Conservation (phyloP, 116 monocot species). For the Cymodocea nodosa region DNA sequence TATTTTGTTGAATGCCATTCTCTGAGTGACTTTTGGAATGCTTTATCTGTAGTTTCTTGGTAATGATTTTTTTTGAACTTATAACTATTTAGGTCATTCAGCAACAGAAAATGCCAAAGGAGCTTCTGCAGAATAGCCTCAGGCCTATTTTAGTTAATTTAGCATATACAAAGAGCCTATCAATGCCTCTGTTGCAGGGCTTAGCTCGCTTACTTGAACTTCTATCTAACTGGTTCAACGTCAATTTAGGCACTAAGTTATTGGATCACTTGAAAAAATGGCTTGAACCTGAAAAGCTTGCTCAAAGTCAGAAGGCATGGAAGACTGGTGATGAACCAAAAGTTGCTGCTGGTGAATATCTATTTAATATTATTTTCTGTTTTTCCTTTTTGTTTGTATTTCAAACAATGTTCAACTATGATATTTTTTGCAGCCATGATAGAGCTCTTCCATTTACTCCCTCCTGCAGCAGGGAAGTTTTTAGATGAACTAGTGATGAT, state of each 20-base stretch:
- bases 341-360: slow-evolving; percentile 76
- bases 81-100: slow-evolving; percentile 67
- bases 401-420: neutral
- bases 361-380: neutral
- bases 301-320: slow-evolving; percentile 87
- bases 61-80: neutral
- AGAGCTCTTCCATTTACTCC: slow-evolving; percentile 98
- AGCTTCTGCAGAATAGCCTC: slow-evolving; percentile 91
- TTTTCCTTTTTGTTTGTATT: neutral
- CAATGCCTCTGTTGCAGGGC: slow-evolving; percentile 96
- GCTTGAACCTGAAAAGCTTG: slow-evolving; percentile 99
- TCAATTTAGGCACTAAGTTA: slow-evolving; percentile 81
- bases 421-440: slow-evolving; percentile 67
- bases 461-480: slow-evolving; percentile 86
- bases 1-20: too few relatives aligned
- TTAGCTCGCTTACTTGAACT: slow-evolving; percentile 95
- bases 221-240: slow-evolving; percentile 97
- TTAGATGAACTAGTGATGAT: slow-evolving; percentile 92
- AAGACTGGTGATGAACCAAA: slow-evolving; percentile 98
- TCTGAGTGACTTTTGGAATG: too few relatives aligned
- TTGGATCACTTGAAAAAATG: slow-evolving; percentile 97
- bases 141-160: slow-evolving; percentile 92
- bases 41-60: neutral
- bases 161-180: slow-evolving; percentile 85
- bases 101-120: slow-evolving; percentile 97